These are phyloP conservation scores for Epithele typhae DNA, from an alignment of 768 basidiomycete species.

Conservation along the genomic window DNA sequence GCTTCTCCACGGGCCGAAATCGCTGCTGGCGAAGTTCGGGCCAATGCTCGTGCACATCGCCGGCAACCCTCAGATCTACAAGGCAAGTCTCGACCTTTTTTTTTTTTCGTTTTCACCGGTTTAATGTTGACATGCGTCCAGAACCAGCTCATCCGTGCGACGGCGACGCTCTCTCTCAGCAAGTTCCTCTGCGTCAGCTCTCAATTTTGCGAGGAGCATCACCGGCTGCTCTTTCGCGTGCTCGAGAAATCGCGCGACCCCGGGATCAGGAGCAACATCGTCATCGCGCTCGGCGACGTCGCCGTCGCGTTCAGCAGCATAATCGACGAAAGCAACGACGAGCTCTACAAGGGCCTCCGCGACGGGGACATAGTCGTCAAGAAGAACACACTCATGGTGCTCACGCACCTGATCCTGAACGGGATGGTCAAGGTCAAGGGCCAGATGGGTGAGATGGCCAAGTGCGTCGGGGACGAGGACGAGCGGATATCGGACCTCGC, in stretches of 20 bases:
- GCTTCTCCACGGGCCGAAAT: conserved; percentile 77
- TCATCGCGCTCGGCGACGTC: conserved; percentile 96
- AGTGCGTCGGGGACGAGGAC: conserved; percentile 92
- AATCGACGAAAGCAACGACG: conserved; percentile 95
- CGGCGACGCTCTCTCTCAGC: conserved; percentile 85
- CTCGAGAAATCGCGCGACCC: conserved; percentile 89
- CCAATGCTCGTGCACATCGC: conserved; percentile 90
- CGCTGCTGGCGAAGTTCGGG: conserved; percentile 80
- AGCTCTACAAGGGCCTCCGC: conserved; percentile 89
- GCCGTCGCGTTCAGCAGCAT: conserved; percentile 98
- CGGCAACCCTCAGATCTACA: conserved; percentile 86
- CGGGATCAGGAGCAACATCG: conserved; percentile 91
- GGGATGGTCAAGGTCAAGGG: conserved; percentile 99
- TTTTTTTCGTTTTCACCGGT: no score
- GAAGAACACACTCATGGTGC: conserved; percentile 99
- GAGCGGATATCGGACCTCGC: conserved; percentile 86
- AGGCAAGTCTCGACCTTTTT: conserved; percentile 42
- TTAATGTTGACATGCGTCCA: no score
- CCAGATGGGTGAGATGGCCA: conserved; percentile 99
- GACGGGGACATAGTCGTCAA: conserved; percentile 88
- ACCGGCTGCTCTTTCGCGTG: conserved; percentile 87
- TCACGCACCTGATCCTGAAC: conserved; percentile 94
- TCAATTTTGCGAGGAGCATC: conserved; percentile 87
- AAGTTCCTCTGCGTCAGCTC: conserved; percentile 97
- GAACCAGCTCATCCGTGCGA: conserved; percentile 83